Conservation (phyloP, 805 yeast genomes). For the Spencermartinsiella europaea region DNA sequence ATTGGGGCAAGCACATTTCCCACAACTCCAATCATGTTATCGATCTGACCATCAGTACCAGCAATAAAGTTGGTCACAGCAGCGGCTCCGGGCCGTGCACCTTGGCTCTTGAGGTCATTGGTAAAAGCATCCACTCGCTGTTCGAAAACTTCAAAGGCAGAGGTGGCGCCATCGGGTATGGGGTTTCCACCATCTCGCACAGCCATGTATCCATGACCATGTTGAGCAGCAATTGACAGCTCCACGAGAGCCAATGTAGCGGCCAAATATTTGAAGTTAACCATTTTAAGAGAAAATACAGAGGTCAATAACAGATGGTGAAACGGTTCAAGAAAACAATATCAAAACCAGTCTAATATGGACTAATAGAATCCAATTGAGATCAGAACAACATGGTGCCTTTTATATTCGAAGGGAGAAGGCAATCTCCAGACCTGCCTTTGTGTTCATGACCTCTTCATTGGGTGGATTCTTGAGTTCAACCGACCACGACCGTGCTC, state of each 20-base stretch:
- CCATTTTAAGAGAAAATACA: background rate
- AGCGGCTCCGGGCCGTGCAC: slow-evolving; percentile 14
- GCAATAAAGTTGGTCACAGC: slow-evolving; percentile 18
- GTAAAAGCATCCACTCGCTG: slow-evolving; percentile 2
- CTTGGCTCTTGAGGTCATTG: slow-evolving; percentile 8
- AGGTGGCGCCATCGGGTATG: background rate
- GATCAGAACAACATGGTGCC: no score
- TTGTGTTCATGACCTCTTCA: no score
- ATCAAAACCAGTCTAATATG: no score
- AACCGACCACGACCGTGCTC: no score
- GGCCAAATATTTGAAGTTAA: background rate
- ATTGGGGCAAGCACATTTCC: slow-evolving; percentile 11
- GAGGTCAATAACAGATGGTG: no score
- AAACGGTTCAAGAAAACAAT: no score
- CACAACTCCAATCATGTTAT: slow-evolving; percentile 17
- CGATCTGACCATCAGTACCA: slow-evolving; percentile 24
- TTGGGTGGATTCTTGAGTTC: no score
- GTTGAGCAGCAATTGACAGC: background rate
- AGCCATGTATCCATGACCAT: background rate
- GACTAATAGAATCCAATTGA: no score
- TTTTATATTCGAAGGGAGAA: no score
- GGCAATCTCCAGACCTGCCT: no score
- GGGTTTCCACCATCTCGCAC: background rate
- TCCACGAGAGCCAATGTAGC: background rate
- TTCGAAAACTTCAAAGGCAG: background rate